phyloP scores from a whole-genome alignment of 768 basidiomycete genomes.

The Kwoniella bestiolae region DNA sequence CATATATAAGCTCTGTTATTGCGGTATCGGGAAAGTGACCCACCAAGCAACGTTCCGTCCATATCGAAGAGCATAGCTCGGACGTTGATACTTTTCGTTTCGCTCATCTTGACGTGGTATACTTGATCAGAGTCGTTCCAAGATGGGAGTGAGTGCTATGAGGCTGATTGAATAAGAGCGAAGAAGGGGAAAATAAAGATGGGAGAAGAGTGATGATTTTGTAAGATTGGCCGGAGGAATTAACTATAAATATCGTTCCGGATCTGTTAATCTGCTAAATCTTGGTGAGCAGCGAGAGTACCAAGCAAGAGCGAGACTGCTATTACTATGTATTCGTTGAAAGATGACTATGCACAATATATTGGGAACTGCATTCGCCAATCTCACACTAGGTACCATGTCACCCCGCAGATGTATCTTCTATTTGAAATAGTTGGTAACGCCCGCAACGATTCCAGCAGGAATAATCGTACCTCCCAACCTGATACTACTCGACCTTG shows the following conservation, averaged over 20 bases:
- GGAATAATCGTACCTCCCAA: background rate
- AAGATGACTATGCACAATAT: too few relatives aligned
- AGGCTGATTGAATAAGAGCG: background rate
- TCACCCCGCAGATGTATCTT: too few relatives aligned
- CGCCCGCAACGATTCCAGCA: background rate
- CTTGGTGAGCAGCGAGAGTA: too few relatives aligned
- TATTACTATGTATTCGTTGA: too few relatives aligned
- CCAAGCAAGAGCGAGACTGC: too few relatives aligned
- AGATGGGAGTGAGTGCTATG: too few relatives aligned
- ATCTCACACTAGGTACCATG: too few relatives aligned
- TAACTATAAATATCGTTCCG: background rate
- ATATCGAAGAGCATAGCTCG: slow-evolving; percentile 48
- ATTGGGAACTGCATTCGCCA: background rate
- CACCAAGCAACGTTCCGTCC: slow-evolving; percentile 55
- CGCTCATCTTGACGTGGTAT: background rate
- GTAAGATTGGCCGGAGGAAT: background rate
- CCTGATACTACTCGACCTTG: background rate
- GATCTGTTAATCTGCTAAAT: background rate
- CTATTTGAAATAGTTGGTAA: background rate
- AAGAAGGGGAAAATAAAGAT: background rate
- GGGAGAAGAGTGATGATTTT: background rate
- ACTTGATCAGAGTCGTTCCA: too few relatives aligned
- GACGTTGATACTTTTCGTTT: slow-evolving; percentile 12
- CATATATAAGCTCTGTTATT: background rate
- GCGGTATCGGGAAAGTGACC: background rate